Percentiles rank a stretch among this genome's conserved stretches.
Evolutionary conservation across 140 eudicot genomes (phyloP).

Genomic region (Eryngium alpinum): DNA sequence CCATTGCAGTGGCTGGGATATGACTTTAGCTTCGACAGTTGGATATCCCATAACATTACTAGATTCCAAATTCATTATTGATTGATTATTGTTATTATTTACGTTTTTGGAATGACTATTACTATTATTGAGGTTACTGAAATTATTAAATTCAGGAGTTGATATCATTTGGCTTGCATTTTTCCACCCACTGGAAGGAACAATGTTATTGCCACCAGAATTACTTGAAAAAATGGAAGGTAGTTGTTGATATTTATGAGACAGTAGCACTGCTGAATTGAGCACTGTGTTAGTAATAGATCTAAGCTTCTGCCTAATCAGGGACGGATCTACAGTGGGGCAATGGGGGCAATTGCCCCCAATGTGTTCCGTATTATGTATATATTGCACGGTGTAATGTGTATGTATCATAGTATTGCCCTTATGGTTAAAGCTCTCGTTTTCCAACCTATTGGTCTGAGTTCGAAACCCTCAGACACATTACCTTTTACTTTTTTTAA

Average conservation of each 20-base stretch:
- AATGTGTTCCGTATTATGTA: too few species aligned
- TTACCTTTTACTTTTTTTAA: too few species aligned
- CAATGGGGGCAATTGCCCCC: too few species aligned
- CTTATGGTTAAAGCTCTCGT: too few species aligned
- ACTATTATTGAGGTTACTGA: conserved; percentile 24
- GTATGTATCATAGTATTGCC: too few species aligned
- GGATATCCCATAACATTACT: conserved; percentile 42
- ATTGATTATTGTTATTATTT: conserved; percentile 36
- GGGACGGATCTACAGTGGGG: too few species aligned
- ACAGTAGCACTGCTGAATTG: conserved; percentile 45
- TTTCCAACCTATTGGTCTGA: too few species aligned
- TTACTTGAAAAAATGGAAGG: conserved; percentile 37
- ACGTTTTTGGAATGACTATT: conserved; percentile 25
- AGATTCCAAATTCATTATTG: conserved; percentile 53
- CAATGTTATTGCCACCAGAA: conserved; percentile 47
- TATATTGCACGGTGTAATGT: too few species aligned
- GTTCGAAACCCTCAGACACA: too few species aligned
- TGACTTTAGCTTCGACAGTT: conserved; percentile 41
- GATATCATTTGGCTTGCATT: conserved; percentile 79
- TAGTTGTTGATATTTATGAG: conserved; percentile 63
- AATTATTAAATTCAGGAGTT: conserved; percentile 67
- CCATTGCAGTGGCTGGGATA: conserved; percentile 61
- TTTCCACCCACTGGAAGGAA: conserved; percentile 60
- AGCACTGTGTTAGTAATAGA: conserved; percentile 16
- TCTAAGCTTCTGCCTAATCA: too few species aligned